Percentiles rank a stretch among this genome's conserved stretches.
These are phyloP conservation scores for Nakazawaea molendinolei DNA, from an alignment of 805 yeast genomes.

Conservation along the genomic window DNA sequence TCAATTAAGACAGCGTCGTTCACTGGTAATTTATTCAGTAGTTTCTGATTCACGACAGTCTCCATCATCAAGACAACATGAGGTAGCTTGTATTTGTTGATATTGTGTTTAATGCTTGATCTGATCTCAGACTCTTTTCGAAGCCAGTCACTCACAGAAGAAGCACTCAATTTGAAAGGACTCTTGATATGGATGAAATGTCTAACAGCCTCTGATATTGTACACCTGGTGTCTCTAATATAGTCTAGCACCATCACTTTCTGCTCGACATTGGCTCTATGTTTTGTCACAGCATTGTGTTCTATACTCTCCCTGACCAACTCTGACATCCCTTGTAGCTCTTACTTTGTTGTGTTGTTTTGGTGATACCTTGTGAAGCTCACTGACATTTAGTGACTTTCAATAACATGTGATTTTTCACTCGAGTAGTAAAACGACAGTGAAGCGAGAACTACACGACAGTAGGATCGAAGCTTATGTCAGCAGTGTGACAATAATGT, in stretches of 20 bases:
- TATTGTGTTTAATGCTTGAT: no score
- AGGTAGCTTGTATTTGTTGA: no score
- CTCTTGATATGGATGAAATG: conserved; percentile 8
- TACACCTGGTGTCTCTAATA: conserved; percentile 2
- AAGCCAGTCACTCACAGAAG: conserved; percentile 12
- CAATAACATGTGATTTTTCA: no score
- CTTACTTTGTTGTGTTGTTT: neutral
- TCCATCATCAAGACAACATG: no score
- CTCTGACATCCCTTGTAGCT: conserved; percentile 1
- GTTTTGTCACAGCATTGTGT: conserved; percentile 2
- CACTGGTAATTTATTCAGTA: neutral
- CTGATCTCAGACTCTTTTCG: no score
- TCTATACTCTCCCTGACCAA: no score
- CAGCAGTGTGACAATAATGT: no score
- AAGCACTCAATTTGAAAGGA: conserved; percentile 10
- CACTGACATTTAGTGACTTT: no score
- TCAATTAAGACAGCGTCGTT: conserved; percentile 3
- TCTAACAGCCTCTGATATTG: conserved; percentile 8
- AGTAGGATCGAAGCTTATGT: no score
- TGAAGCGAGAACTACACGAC: no score
- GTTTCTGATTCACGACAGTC: no score
- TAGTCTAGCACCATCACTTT: conserved; percentile 12
- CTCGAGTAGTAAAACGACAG: no score
- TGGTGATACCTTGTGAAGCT: neutral
- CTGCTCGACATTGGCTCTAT: conserved; percentile 11